Base-by-base conservation (phyloP, 352 stramenopile genomes). In the Pythium brassicae region DNA sequence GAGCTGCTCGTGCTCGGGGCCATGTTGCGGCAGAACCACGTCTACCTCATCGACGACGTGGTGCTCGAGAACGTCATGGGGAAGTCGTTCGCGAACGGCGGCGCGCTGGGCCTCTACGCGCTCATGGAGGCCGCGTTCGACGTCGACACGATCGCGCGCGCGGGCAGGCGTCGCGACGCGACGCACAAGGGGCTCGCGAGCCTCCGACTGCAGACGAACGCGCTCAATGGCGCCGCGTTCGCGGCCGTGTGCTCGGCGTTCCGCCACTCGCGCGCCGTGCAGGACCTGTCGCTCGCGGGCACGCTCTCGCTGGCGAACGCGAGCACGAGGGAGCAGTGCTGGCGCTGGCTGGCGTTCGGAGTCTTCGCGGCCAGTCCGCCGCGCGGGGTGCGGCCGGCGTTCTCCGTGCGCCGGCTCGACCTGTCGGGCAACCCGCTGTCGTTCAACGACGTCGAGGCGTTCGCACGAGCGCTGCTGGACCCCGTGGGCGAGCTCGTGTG, bases 271-370 rank as follows among this genome's bases (percentile, higher is more conserved):
- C 40, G 39, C 11, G 22, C 15, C 1, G 39, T 62, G 11, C 9
- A 57, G 8, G 39, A 55, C 17, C 53, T 59, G 8, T 51, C 42
- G 17, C 14, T 59, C 10, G 53, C 43, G 12, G 20, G 53, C 1
- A 59, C 53, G 17, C 10, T 62, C 1, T 53, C 53, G 17, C 10
- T 62, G 8, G 11, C 45, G 25, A 26, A 56, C 46, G 25, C 48
- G 19, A 35, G 14, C 15, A 12, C 22, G 22, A 25, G 56, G 25
- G 56, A 56, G 22, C n/a, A 51, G 50, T 62, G 56, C 56, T 62
- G 56, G 56, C 56, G 56, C 48, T 62, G 50, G 47, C 47, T 62
- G 20, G 56, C 56, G 17, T 46, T 62, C 25, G 37, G 48, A 44
- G 25, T 62, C 14, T 62, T 56, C 22, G 40, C 35, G 32, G 32